These are phyloP conservation scores for Parastagonospora avenae DNA, from an alignment of 2,329 filamentous ascomycete genomes.

Conservation along the genomic window DNA sequence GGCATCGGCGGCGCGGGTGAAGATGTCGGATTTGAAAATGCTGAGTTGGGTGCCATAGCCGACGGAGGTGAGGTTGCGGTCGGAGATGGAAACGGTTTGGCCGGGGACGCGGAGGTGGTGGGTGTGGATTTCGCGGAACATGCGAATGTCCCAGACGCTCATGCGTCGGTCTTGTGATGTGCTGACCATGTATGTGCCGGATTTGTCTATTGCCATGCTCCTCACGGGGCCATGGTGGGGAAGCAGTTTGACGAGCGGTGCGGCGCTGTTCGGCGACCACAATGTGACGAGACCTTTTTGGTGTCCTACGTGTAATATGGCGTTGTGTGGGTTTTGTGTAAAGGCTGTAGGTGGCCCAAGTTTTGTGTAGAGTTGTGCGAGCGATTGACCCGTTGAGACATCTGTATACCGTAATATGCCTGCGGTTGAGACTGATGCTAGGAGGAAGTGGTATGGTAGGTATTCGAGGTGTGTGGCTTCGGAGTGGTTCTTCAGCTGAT, in stretches of 20 bases:
- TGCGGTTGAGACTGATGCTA: slow-evolving; percentile 82
- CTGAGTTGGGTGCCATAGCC: slow-evolving; percentile 89
- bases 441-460: slow-evolving; percentile 91
- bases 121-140: slow-evolving; percentile 88
- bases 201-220: slow-evolving; percentile 81
- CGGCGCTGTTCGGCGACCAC: slow-evolving; percentile 91
- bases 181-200: slow-evolving; percentile 94
- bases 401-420: slow-evolving; percentile 91
- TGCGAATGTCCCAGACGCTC: slow-evolving; percentile 95
- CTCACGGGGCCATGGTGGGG: slow-evolving; percentile 89
- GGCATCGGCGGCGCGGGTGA: slow-evolving; percentile 73
- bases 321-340: slow-evolving; percentile 89
- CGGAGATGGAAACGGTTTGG: slow-evolving; percentile 83
- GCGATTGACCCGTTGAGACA: slow-evolving; percentile 87
- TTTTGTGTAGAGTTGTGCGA: slow-evolving; percentile 83
- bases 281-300: slow-evolving; percentile 93
- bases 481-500: slow-evolving; percentile 86
- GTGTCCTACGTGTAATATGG: slow-evolving; percentile 88
- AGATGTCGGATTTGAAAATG: slow-evolving; percentile 83
- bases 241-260: slow-evolving; percentile 87
- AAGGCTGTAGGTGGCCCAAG: slow-evolving; percentile 83
- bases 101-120: slow-evolving; percentile 86
- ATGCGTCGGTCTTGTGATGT: slow-evolving; percentile 88
- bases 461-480: slow-evolving; percentile 96
- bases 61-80: slow-evolving; percentile 84